These are phyloP conservation scores for Ganoderma boninense DNA, from an alignment of 1,284 basidiomycete species.

Conservation along the genomic window DNA sequence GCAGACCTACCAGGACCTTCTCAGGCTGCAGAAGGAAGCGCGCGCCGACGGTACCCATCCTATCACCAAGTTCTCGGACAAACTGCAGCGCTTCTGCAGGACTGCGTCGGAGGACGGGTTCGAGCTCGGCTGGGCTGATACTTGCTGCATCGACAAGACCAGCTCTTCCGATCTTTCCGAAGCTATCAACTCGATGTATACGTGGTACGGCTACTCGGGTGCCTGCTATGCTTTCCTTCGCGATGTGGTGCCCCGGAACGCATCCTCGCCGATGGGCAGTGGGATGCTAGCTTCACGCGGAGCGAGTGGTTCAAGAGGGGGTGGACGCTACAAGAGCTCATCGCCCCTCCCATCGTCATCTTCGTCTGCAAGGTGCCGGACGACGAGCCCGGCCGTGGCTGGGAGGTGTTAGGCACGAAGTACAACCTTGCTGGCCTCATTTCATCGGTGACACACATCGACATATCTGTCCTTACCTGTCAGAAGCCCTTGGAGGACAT, in stretches of 20 bases:
- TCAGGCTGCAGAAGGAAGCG: background rate
- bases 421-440: background rate
- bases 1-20: constrained; percentile 18
- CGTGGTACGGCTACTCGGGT: background rate
- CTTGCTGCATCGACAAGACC: constrained; percentile 12
- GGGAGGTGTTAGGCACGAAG: background rate
- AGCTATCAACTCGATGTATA: constrained; percentile 5
- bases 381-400: background rate
- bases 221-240: constrained; percentile 3
- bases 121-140: background rate
- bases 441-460: background rate
- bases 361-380: background rate
- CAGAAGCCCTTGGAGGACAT: background rate
- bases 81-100: background rate
- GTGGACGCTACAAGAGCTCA: constrained; percentile 4
- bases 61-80: background rate
- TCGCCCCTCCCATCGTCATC: background rate
- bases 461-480: background rate
- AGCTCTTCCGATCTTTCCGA: constrained; percentile 6
- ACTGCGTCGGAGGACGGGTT: background rate
- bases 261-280: background rate
- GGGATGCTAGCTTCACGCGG: background rate
- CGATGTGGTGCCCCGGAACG: background rate
- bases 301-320: constrained; percentile 3
- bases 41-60: too few species aligned